Evolutionary conservation across 345 rosid genomes (phyloP), one percentile per base, ranked within the genome.

Genomic region (Salix dunnii): DNA sequence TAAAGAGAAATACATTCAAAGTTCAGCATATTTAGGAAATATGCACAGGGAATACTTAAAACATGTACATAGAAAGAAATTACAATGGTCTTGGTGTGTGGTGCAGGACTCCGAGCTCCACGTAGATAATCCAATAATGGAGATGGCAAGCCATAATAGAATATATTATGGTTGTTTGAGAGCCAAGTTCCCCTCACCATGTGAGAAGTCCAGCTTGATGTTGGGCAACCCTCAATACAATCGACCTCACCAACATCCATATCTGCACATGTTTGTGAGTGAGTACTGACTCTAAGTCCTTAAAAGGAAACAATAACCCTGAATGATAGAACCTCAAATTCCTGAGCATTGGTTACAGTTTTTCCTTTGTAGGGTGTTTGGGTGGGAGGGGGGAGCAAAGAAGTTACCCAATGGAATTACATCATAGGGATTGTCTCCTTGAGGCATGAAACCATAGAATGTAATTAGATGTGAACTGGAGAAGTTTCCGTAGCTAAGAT

Each of bases 181-280:
- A 91, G 83, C 98, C 97, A 96, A 68, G 98, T 96, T 69, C 94
- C 98, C 46, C 98, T 89, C 68, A 96, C 88, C 99, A 93, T 93
- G 87, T 96, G 97, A 80, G 86, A 69, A 74, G 85, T 86, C 91
- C 91, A 84, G 64, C 78, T 80, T 64, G 81, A 82, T 48, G 69
- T 62, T 16, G 85, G 64, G 64, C 83, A 38, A 7, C 70, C 87
- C 74, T 86, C 90, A 40, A 66, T 51, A 38, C 77, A 65, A 75
- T 80, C 91, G 67, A 62, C 77, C 60, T 77, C 77, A 20, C 81
- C 83, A 83, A 68, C 86, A 85, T 88, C 97, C 79, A 95, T 83
- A 86, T 95, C 98, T 93, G 86, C 84, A 83, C n/a, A 62, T n/a
- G 66, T 62, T 62, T 12, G 35, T 46, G 23, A 68, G 30, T 28